These are phyloP conservation scores for Aspergillus persii DNA, from an alignment of 2,329 filamentous ascomycete genomes.

Conservation along the genomic window DNA sequence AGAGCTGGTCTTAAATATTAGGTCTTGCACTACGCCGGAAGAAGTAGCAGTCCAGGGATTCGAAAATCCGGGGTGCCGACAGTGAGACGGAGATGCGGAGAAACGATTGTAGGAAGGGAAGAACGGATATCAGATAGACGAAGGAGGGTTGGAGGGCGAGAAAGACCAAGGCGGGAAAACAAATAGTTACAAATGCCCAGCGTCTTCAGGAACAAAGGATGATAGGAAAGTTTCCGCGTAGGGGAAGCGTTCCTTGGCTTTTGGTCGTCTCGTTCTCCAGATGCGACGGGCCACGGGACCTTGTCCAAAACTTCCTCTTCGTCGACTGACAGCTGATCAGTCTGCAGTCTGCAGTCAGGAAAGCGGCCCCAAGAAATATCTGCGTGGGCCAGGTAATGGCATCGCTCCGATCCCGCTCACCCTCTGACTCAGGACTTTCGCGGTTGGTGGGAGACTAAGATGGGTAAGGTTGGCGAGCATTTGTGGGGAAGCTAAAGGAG, in stretches of 20 bases:
- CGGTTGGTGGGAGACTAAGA: background rate
- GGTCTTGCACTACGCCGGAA: background rate
- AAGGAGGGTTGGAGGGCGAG: background rate
- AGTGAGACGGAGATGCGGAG: slow-evolving; percentile 11
- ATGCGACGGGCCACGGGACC: background rate
- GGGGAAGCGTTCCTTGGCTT: background rate
- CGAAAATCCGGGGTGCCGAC: slow-evolving; percentile 7
- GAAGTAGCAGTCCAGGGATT: background rate
- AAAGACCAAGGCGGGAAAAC: background rate
- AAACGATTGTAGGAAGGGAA: background rate
- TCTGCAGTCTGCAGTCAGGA: background rate
- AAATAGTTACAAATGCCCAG: background rate
- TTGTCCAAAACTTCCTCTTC: background rate
- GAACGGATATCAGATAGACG: background rate
- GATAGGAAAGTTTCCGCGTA: background rate
- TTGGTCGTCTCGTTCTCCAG: background rate
- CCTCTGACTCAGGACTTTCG: too few species aligned
- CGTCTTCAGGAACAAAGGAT: background rate
- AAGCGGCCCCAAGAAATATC: slow-evolving; percentile 5
- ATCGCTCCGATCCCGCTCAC: slow-evolving; percentile 10
- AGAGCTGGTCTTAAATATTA: slow-evolving; percentile 1
- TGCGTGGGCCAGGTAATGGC: background rate
- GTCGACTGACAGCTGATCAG: background rate
- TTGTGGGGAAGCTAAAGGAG: slow-evolving; percentile 4
- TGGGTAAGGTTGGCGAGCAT: slow-evolving; percentile 6